These are phyloP conservation scores for Atalantia buxifolia DNA, from an alignment of 345 rosid genomes.

Conservation along the genomic window DNA sequence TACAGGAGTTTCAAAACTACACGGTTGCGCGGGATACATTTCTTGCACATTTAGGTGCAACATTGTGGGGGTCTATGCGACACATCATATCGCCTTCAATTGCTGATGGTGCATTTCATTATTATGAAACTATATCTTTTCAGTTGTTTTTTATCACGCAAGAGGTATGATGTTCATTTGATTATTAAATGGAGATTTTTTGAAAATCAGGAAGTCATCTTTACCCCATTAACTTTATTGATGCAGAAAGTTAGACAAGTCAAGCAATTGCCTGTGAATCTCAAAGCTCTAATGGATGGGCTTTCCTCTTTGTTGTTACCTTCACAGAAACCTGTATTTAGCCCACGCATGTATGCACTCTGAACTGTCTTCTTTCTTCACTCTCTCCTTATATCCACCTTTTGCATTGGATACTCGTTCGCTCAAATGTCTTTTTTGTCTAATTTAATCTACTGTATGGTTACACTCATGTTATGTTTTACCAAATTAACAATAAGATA, in stretches of 20 bases:
- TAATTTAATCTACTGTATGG: background rate
- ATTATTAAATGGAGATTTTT: slow-evolving; percentile 11
- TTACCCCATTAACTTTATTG: slow-evolving; percentile 21
- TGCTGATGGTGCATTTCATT: slow-evolving; percentile 96
- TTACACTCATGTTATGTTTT: background rate
- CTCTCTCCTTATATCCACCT: background rate
- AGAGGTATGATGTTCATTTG: slow-evolving; percentile 56
- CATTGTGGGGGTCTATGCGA: slow-evolving; percentile 94
- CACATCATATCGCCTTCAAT: slow-evolving; percentile 89
- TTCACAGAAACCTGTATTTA: slow-evolving; percentile 78
- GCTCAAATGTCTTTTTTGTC: background rate
- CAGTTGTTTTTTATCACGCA: slow-evolving; percentile 89
- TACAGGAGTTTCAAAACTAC: slow-evolving; percentile 84
- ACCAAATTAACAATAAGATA: background rate
- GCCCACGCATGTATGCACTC: slow-evolving; percentile 61
- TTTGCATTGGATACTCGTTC: background rate
- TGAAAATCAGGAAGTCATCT: slow-evolving; percentile 14
- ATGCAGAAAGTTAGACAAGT: slow-evolving; percentile 64
- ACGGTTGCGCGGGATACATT: slow-evolving; percentile 97
- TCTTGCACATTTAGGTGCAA: slow-evolving; percentile 94
- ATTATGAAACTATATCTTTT: slow-evolving; percentile 89
- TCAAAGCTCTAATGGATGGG: slow-evolving; percentile 70
- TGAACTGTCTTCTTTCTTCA: slow-evolving; percentile 8
- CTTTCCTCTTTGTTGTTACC: slow-evolving; percentile 84
- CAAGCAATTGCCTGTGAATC: slow-evolving; percentile 84